phyloP scores from a whole-genome alignment of 1,139 yeast species.

The Pichia sp. region DNA sequence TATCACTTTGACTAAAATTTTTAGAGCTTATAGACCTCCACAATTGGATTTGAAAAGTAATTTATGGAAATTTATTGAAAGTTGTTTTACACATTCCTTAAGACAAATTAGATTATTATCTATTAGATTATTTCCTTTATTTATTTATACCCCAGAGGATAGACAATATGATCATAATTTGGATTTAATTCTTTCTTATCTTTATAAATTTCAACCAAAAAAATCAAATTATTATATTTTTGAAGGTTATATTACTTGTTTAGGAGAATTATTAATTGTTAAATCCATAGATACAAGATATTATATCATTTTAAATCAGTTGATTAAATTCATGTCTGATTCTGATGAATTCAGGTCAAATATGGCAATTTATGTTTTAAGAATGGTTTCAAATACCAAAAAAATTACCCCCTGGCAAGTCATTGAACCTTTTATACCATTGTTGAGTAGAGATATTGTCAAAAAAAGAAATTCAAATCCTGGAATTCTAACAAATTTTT shows the following conservation, averaged over 20 bases:
- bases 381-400: slow-evolving; percentile 38
- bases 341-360: slow-evolving; percentile 56
- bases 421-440: slow-evolving; percentile 71
- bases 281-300: slow-evolving; percentile 54
- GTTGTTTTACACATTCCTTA: slow-evolving; percentile 31
- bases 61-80: slow-evolving; percentile 27
- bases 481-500: slow-evolving; percentile 50
- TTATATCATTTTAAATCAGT: slow-evolving; percentile 51
- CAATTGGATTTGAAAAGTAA: slow-evolving; percentile 16
- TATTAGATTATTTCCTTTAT: slow-evolving; percentile 42
- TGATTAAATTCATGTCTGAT: slow-evolving; percentile 57
- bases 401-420: slow-evolving; percentile 59
- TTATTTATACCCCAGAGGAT: slow-evolving; percentile 34
- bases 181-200: slow-evolving; percentile 32
- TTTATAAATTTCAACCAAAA: slow-evolving; percentile 35
- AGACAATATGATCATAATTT: slow-evolving; percentile 34
- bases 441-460: slow-evolving; percentile 60
- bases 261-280: slow-evolving; percentile 55
- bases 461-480: slow-evolving; percentile 45
- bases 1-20: slow-evolving; percentile 40
- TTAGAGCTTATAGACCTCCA: slow-evolving; percentile 45
- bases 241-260: slow-evolving; percentile 56
- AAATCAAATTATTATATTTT: slow-evolving; percentile 37
- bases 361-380: slow-evolving; percentile 54
- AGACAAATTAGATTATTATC: slow-evolving; percentile 50